Base-by-base conservation (phyloP, 345 rosid genomes). In the Toxicodendron radicans region DNA sequence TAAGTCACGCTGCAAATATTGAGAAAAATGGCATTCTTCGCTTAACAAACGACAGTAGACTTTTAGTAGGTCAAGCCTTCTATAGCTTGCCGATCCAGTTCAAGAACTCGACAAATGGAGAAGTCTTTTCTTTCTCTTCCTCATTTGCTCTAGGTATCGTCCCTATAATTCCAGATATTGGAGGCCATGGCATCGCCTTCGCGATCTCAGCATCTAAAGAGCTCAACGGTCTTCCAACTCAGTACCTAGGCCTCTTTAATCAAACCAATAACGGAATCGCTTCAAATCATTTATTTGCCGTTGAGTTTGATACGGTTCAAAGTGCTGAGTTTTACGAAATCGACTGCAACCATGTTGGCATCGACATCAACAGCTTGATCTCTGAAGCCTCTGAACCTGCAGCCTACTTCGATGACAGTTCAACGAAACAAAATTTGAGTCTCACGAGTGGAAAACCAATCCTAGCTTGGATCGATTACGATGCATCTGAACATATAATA, bases 111-210 rank as follows among this genome's bases (percentile, higher is more conserved):
- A 61, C 58, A 2, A 78, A 54, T 60, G 88, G 85, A 16, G 71
- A 68, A 76, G 88, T 82, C 66, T 80, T 64, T 18, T 91, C 98
- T 52, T 94, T 94, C 80, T 94, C 98, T 10, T 83, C 97, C 0
- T 81, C 89, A 24, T 94, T 94, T 48, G 97, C 83, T 76, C 84
- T 94, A 64, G 85, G 89, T n/a, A 82, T 88, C 17, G 86, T 89
- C 72, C 89, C 97, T 1, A 85, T 84, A 82, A 86, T 88, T 77
- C 80, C 85, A 8, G 83, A 54, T 57, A 91, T 90, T 0, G 92
- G 97, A 0, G 97, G 97, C 60, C 97, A 92, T 51, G 98, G 98
- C 57, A 81, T 94, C 43, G 98, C 97, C 53, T 94, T 94, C 85
- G 78, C 90, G 10, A 66, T 92, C 75, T 78, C 98, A 24, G 62